Base-by-base conservation (phyloP, 805 yeast genomes). In the Candida silvicultrix region DNA sequence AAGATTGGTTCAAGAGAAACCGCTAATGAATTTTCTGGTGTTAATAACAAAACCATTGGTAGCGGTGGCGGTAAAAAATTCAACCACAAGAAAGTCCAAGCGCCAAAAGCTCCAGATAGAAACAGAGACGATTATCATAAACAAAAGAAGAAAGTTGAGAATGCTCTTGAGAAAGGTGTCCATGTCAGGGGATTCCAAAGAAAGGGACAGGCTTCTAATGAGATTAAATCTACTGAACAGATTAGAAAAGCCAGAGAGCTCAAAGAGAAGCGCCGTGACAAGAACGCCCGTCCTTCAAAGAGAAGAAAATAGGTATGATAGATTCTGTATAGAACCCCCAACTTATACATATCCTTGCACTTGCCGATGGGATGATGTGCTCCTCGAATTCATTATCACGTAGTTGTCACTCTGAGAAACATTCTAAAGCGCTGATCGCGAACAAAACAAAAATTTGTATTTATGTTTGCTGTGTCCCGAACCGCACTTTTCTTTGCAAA, bases 21-120 rank as follows among this genome's bases (percentile, higher is more conserved):
- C 12, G 48, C 58, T 16, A 63, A 58, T 34, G 61, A 50, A 39
- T 59, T 59, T 42, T 59, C 63, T 23, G 49, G 59, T 37, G 59
- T 60, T 35, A 60, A 67, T 25, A 57, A 65, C 25, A 64, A 37
- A 64, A 47, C 47, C 52, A 48, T 55, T 59, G 39, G 59, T 35
- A 49, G 57, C 20, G 57, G 49, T 49, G 65, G 64, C n/a, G 68
- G 74, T 34, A 76, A 77, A 47, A 67, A 76, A 53, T 88, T 80
- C 73, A 80, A 80, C 65, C 98, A 94, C 62, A 80, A 81, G 51
- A 78, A 77, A 59, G 70, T 69, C 41, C 76, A 77, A 49, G 90
- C 97, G 2, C 99, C 99, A 37, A 86, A 81, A 60, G 67, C 83
- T 37, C 97, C 99, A n/a, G 97, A 89, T 59, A 89, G 78, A 66